Evolutionary conservation across 2,329 filamentous ascomycete species (phyloP).

Genomic region (Hawksworthiomyces lignivorus): DNA sequence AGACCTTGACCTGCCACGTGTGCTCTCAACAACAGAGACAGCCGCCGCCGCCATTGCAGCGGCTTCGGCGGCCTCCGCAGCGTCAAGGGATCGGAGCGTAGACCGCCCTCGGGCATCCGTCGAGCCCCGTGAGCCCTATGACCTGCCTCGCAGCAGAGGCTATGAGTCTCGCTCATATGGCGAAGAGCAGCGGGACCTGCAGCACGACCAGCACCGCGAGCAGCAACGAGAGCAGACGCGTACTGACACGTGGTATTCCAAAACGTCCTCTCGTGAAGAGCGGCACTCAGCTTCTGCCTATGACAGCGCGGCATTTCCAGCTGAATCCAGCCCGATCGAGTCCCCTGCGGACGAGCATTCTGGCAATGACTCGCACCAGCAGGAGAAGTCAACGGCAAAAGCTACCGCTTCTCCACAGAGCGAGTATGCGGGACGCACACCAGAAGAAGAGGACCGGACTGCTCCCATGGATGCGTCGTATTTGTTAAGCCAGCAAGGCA

Average conservation of each 20-base stretch:
- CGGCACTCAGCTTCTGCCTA: slow-evolving; percentile 39
- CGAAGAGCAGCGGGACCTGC: slow-evolving; percentile 4
- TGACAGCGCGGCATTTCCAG: slow-evolving; percentile 37
- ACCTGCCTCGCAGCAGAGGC: slow-evolving; percentile 3
- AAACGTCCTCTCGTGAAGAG: slow-evolving; percentile 40
- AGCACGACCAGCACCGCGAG: slow-evolving; percentile 10
- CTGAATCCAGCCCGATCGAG: slow-evolving; percentile 36
- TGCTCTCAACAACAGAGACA: slow-evolving; percentile 4
- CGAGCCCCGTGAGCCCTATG: slow-evolving; percentile 11
- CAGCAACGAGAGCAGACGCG: slow-evolving; percentile 24
- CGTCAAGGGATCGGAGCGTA: neutral
- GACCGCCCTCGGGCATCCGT: slow-evolving; percentile 1
- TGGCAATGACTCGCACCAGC: slow-evolving; percentile 29
- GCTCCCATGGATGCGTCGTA: slow-evolving; percentile 36
- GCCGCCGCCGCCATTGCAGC: slow-evolving; percentile 10
- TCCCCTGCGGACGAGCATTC: slow-evolving; percentile 38
- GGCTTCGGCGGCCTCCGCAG: slow-evolving; percentile 6
- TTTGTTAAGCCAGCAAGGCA: slow-evolving; percentile 36
- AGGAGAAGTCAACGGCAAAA: slow-evolving; percentile 8
- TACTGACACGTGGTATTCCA: slow-evolving; percentile 41
- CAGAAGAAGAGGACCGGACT: slow-evolving; percentile 44
- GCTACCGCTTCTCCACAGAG: slow-evolving; percentile 37
- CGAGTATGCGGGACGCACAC: slow-evolving; percentile 46
- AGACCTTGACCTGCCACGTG: neutral
- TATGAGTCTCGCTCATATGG: neutral